Percentiles rank a stretch among this genome's conserved stretches.
Conservation (phyloP, 2,329 filamentous ascomycete species). For the Xylaria sp. region DNA sequence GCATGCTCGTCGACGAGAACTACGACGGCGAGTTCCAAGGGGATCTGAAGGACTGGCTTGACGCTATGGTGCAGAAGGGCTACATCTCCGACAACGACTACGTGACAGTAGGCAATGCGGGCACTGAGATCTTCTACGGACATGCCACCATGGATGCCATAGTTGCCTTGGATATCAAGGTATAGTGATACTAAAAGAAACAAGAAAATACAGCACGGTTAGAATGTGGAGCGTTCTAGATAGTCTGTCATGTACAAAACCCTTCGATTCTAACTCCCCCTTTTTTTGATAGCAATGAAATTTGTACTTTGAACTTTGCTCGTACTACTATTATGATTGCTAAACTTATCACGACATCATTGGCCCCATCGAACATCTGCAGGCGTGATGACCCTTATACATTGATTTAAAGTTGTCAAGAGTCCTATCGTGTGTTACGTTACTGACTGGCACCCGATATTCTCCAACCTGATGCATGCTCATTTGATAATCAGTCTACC, state of each 20-base stretch:
- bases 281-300: conserved; percentile 10
- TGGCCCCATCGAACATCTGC: not conserved
- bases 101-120: conserved; percentile 42
- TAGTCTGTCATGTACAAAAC: conserved; percentile 12
- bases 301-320: not conserved
- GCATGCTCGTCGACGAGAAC: conserved; percentile 37
- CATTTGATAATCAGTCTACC: too few relatives aligned
- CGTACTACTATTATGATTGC: not conserved
- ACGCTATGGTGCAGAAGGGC: conserved; percentile 38
- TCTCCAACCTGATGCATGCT: not conserved
- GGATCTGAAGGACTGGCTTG: conserved; percentile 42
- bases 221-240: conserved; percentile 9
- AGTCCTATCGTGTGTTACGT: not conserved
- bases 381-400: not conserved
- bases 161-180: conserved; percentile 34
- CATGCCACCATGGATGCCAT: conserved; percentile 31
- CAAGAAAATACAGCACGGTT: not conserved
- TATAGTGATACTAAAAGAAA: conserved; percentile 12
- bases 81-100: conserved; percentile 38
- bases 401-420: not conserved
- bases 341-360: not conserved
- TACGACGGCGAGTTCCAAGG: conserved; percentile 41
- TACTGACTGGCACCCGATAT: not conserved
- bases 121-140: conserved; percentile 44
- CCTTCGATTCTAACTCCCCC: conserved; percentile 13